A percentile compares a stretch with the other conserved stretches of the same genome.
phyloP scores from a whole-genome alignment of 805 yeast genomes.

The Spathaspora boniae region DNA sequence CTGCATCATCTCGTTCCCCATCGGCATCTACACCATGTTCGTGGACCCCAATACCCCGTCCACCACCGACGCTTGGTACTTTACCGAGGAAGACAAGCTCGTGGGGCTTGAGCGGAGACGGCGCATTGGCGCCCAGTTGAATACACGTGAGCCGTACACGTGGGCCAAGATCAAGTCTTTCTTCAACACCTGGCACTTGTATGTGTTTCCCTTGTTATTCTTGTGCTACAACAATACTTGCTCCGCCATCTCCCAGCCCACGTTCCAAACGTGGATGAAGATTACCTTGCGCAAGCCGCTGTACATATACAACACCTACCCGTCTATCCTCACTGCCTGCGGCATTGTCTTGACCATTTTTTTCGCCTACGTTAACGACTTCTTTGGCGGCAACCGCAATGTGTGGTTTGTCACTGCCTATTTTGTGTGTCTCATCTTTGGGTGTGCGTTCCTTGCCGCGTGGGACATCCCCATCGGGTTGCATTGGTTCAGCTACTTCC shows the following conservation, averaged over 20 bases:
- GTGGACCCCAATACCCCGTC: constrained; percentile 34
- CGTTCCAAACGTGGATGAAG: constrained; percentile 38
- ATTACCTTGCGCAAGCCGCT: constrained; percentile 22
- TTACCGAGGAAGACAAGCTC: constrained; percentile 28
- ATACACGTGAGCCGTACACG: constrained; percentile 39
- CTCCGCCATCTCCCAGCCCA: constrained; percentile 32
- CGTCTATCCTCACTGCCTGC: constrained; percentile 25
- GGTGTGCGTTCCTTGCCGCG: constrained; percentile 39
- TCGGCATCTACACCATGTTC: constrained; percentile 29
- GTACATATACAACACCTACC: constrained; percentile 29
- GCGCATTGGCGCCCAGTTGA: constrained; percentile 39
- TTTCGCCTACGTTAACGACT: constrained; percentile 29
- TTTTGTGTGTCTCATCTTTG: constrained; percentile 38
- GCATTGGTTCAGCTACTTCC: constrained; percentile 49
- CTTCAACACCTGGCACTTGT: constrained; percentile 49
- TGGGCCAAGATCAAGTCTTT: constrained; percentile 36
- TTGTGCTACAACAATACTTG: constrained; percentile 34
- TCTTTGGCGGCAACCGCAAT: constrained; percentile 30
- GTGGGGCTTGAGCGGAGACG: constrained; percentile 48
- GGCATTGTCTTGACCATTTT: constrained; percentile 23
- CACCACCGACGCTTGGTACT: constrained; percentile 32
- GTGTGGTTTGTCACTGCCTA: constrained; percentile 32
- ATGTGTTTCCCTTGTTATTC: constrained; percentile 39
- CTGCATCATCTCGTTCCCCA: constrained; percentile 30
- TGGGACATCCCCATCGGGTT: constrained; percentile 49